Evolutionary conservation across 257 asterid species (phyloP), one percentile per base, ranked within the genome.

Genomic region (Solanum phureja): DNA sequence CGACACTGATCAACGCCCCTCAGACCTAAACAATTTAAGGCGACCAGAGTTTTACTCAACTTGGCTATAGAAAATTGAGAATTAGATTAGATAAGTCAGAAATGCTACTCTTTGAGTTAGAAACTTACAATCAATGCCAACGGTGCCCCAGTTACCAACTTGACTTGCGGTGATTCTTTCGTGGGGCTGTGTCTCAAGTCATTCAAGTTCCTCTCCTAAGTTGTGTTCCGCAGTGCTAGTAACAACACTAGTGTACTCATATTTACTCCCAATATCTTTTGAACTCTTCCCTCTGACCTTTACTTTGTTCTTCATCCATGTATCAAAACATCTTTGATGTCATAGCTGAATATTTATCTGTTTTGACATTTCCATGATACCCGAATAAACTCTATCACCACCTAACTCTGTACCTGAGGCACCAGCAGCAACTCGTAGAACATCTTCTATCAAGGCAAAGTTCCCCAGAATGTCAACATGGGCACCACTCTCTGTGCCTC

Each of bases 391-490:
- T 83, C 86, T 88, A 73, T 95, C 94, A 24, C 98, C 96, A 35
- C 96, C 98, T 38, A 95, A 64, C 87, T 94, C 94, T 29, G 40
- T 92, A 16, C 95, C 96, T 4, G 94, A 81, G 19, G 93, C 96
- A 18, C 99, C 99, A 13, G 94, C 95, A 1, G 98, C 98, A 77
- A 94, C 95, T 1, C 94, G 91, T 79, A 96, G 35, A 4, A 95
- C 95, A 79, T 97, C 99, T 89, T 96, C 98, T 24, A 97, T 93
- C 89, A 97, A 88, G 27, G 91, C 98, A 8, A 93, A 90, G 29
- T 97, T 97, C 6, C 99, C 98, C 98, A 95, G 91, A 24, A 96
- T 96, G 88, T 96, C 99, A 12, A 97, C 98, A 82, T 97, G 99
- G 2, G 90, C 92, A 16, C 99, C 96, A 58, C 99, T 96, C 74